Conservation (phyloP, 228 moss, liverwort and hornwort genomes). For the Sphagnum fallax region DNA sequence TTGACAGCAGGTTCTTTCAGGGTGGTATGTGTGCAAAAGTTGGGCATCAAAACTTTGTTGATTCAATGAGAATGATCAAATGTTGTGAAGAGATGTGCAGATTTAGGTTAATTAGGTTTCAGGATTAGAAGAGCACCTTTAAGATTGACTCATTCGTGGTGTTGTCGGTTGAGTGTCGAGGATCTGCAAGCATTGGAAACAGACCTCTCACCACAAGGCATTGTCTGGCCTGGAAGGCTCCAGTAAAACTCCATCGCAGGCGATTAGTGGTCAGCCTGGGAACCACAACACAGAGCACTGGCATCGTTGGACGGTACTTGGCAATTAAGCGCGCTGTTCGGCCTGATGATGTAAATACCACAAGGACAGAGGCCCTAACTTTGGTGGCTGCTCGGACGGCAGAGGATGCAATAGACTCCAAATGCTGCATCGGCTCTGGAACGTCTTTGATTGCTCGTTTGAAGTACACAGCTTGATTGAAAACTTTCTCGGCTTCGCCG, state of each 20-base stretch:
- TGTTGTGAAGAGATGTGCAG: too few relatives aligned
- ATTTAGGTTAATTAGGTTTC: too few relatives aligned
- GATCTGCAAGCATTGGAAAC: conserved; percentile 87
- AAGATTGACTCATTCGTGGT: conserved; percentile 75
- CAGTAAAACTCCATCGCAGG: conserved; percentile 44
- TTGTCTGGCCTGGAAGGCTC: conserved; percentile 80
- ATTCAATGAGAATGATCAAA: too few relatives aligned
- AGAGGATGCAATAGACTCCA: conserved; percentile 82
- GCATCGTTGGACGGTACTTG: conserved; percentile 60
- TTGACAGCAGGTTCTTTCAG: too few relatives aligned
- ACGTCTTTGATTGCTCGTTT: conserved; percentile 66
- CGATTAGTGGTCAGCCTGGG: conserved; percentile 45
- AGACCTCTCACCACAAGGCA: conserved; percentile 80
- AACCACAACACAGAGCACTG: conserved; percentile 54
- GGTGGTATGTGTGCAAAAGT: too few relatives aligned
- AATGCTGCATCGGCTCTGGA: conserved; percentile 74
- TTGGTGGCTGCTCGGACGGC: conserved; percentile 79
- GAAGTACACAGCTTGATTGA: conserved; percentile 70
- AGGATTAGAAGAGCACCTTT: conserved; percentile 27
- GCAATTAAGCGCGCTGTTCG: conserved; percentile 65
- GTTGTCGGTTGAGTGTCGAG: conserved; percentile 64
- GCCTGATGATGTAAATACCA: conserved; percentile 86
- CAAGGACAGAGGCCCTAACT: conserved; percentile 72
- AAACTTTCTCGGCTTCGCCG: conserved; percentile 87
- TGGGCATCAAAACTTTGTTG: too few relatives aligned